Conservation (phyloP, 331 rosid genomes). For the Stylosanthes scabra region DNA sequence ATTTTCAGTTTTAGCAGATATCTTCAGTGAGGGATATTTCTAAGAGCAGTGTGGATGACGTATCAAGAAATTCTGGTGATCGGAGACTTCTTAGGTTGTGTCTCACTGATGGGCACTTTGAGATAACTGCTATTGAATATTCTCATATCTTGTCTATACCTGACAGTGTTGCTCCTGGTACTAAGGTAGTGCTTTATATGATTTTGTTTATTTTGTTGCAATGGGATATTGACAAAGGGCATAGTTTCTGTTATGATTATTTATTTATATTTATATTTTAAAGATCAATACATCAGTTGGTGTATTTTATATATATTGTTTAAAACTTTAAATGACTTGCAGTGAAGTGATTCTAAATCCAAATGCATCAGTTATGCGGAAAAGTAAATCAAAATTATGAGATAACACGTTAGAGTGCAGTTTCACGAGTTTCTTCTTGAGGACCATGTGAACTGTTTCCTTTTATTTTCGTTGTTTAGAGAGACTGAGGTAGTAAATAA, state of each 20-base stretch:
- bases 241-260: not conserved
- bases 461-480: no score
- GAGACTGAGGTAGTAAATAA: no score
- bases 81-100: constrained; percentile 68
- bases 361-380: no score
- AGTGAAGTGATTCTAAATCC: no score
- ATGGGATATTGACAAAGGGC: constrained; percentile 5
- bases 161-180: constrained; percentile 77
- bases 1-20: constrained; percentile 54
- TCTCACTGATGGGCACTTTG: constrained; percentile 84
- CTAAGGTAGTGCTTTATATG: constrained; percentile 68
- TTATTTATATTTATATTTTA: no score
- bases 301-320: not conserved
- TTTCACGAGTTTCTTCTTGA: no score
- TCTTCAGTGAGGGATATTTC: constrained; percentile 77
- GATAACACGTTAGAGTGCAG: no score
- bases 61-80: constrained; percentile 53
- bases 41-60: constrained; percentile 55
- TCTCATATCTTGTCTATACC: constrained; percentile 62
- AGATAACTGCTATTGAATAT: constrained; percentile 81
- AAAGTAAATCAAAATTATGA: no score
- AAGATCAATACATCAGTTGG: not conserved
- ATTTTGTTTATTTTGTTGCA: constrained; percentile 18
- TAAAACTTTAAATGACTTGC: no score
- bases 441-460: no score